These are phyloP conservation scores for Jatropha curcas DNA, from an alignment of 345 rosid species.

Conservation along the genomic window DNA sequence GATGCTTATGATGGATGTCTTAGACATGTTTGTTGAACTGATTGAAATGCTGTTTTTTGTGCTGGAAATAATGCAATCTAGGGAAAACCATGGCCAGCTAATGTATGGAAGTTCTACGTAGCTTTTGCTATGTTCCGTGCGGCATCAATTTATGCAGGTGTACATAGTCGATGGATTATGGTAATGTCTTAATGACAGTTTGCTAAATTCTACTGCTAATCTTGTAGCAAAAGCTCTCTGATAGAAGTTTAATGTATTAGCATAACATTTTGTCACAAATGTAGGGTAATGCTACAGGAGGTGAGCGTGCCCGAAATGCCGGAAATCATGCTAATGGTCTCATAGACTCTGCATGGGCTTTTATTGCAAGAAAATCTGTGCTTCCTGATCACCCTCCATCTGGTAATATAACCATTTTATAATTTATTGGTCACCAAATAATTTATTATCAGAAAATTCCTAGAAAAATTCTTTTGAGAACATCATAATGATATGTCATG, in stretches of 20 bases:
- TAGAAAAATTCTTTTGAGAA: not conserved
- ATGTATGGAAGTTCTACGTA: constrained; percentile 85
- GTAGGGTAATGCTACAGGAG: constrained; percentile 97
- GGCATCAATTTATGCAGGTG: constrained; percentile 76
- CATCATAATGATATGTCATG: not conserved
- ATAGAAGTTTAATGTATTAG: not conserved
- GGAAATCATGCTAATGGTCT: constrained; percentile 62
- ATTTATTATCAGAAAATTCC: not conserved
- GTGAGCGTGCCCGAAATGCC: constrained; percentile 69
- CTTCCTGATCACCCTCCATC: constrained; percentile 73
- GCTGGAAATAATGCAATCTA: constrained; percentile 36
- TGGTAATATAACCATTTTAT: constrained; percentile 43
- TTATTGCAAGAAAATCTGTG: constrained; percentile 53
- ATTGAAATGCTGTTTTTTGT: not conserved
- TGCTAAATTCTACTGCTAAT: not conserved
- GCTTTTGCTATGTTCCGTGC: constrained; percentile 90
- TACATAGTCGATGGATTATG: constrained; percentile 86
- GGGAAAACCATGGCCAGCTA: constrained; percentile 91
- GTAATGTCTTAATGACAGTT: constrained; percentile 38
- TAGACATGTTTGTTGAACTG: not conserved
- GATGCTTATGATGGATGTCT: not conserved
- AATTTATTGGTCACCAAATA: not conserved
- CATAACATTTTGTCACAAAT: constrained; percentile 13
- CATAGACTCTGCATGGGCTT: constrained; percentile 62
- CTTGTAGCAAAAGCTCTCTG: constrained; percentile 2